Evolutionary conservation across 495 filamentous ascomycete genomes (phyloP).

Genomic region (Podospora anserina): DNA sequence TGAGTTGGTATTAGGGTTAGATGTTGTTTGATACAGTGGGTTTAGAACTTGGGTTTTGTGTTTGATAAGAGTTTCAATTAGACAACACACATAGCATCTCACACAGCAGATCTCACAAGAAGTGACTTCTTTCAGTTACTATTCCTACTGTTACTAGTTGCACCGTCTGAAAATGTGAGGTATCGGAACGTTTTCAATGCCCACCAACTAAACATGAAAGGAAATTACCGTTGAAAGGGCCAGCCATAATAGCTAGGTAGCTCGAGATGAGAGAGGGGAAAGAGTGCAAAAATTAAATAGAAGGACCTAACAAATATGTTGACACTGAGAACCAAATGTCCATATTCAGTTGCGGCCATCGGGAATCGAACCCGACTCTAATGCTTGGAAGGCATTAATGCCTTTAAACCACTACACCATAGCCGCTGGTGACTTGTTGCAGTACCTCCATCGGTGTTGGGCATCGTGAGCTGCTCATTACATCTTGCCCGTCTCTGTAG

Average conservation of each 20-base stretch:
- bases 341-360: neutral
- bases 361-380: constrained; percentile 8
- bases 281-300: neutral
- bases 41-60: neutral
- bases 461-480: neutral
- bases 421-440: neutral
- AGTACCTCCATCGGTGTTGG: neutral
- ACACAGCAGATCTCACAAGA: too few relatives aligned
- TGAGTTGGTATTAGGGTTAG: neutral
- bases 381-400: constrained; percentile 8
- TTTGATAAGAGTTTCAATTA: neutral
- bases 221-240: too few relatives aligned
- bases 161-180: too few relatives aligned
- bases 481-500: too few relatives aligned
- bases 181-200: too few relatives aligned
- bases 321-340: neutral
- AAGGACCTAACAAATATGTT: neutral
- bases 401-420: constrained; percentile 6
- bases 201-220: too few relatives aligned
- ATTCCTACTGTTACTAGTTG: too few relatives aligned
- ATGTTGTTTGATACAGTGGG: neutral
- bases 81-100: too few relatives aligned
- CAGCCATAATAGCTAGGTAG: too few relatives aligned
- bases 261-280: neutral
- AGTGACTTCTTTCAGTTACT: too few relatives aligned